A percentile compares a stretch with the other conserved stretches of the same genome.
These are phyloP conservation scores for Phoma herbarum DNA, from an alignment of 2,329 filamentous ascomycete species.

Conservation along the genomic window DNA sequence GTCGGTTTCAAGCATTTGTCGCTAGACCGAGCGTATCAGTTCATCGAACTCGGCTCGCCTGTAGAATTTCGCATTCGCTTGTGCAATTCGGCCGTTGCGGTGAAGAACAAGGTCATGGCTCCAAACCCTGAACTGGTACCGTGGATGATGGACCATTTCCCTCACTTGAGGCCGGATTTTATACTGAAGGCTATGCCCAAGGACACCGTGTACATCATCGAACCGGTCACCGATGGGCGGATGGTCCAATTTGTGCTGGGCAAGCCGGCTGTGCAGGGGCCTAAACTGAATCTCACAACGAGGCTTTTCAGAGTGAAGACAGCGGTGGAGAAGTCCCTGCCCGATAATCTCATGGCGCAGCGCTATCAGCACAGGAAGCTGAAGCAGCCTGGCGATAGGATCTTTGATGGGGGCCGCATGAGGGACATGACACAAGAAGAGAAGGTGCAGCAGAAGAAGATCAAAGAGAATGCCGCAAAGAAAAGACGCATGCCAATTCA, in stretches of 20 bases:
- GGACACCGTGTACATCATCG: slow-evolving; percentile 28
- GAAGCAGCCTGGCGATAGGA: neutral
- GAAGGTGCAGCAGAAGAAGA: neutral
- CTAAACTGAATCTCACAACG: slow-evolving; percentile 10
- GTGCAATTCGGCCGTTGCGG: neutral
- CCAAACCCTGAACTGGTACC: slow-evolving; percentile 20
- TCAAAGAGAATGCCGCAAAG: neutral
- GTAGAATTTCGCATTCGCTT: slow-evolving; percentile 37
- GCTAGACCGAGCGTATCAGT: slow-evolving; percentile 38
- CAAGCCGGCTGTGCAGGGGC: neutral
- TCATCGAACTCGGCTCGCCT: slow-evolving; percentile 29
- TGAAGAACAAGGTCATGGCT: slow-evolving; percentile 13
- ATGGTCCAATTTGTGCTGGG: slow-evolving; percentile 39
- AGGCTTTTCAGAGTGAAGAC: slow-evolving; percentile 28
- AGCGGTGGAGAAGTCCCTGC: slow-evolving; percentile 13
- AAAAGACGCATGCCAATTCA: neutral
- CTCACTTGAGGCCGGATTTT: slow-evolving; percentile 44
- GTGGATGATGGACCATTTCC: slow-evolving; percentile 39
- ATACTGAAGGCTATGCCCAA: slow-evolving; percentile 43
- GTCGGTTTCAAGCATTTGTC: slow-evolving; percentile 12
- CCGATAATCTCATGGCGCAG: neutral
- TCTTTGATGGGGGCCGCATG: neutral
- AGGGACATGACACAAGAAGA: neutral
- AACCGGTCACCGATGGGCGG: slow-evolving; percentile 35
- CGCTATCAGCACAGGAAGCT: neutral